phyloP scores from a whole-genome alignment of 345 rosid genomes.

The Eucalyptus polybractea region DNA sequence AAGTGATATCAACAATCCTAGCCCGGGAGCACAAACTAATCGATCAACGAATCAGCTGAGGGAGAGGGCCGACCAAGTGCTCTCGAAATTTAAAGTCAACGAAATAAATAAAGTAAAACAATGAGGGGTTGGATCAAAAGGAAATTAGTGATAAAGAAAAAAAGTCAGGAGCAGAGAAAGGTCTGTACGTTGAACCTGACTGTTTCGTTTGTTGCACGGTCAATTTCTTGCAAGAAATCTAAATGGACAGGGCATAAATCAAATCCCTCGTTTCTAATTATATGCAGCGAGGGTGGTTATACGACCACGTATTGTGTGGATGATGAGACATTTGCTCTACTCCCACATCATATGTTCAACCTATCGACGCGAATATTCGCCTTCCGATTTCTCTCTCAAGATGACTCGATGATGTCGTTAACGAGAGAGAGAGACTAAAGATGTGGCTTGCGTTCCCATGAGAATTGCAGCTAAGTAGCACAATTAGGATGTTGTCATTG shows the following conservation, averaged over 20 bases:
- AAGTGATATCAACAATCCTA: background rate
- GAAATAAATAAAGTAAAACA: background rate
- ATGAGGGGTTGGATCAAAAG: background rate
- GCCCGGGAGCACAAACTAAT: background rate
- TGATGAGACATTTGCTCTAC: background rate
- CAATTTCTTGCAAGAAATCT: background rate
- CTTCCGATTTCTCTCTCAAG: background rate
- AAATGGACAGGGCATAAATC: background rate
- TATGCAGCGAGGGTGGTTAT: background rate
- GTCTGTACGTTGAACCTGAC: background rate
- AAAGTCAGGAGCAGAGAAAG: background rate
- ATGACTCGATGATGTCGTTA: background rate
- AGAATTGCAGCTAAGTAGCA: background rate
- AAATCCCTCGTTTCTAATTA: background rate
- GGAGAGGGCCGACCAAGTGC: background rate
- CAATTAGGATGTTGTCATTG: background rate
- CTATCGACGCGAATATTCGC: background rate
- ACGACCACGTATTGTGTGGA: background rate
- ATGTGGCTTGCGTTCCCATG: background rate
- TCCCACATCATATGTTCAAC: background rate
- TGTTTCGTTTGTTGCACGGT: background rate
- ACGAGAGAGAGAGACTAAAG: background rate
- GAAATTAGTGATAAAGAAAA: background rate
- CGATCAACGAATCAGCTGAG: background rate
- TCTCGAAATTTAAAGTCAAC: background rate